A percentile compares a stretch with the other conserved stretches of the same genome.
Conservation (phyloP, 768 basidiomycete species). For the Calocybe indica region DNA sequence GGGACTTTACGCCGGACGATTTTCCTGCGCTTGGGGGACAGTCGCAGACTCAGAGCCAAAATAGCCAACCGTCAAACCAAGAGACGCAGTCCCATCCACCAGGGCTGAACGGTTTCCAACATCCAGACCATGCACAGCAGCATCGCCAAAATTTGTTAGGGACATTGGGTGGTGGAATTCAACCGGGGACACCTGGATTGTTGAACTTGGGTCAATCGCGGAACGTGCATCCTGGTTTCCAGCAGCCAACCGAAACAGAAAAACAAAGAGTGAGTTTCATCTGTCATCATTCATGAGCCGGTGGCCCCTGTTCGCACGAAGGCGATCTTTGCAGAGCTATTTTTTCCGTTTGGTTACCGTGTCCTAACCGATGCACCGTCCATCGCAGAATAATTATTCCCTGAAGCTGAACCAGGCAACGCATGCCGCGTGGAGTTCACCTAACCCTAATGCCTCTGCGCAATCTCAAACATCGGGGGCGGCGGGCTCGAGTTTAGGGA, state of each 20-base stretch:
- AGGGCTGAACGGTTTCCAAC: constrained; percentile 67
- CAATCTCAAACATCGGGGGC: constrained; percentile 19
- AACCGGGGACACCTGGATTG: constrained; percentile 58
- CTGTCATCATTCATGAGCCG: constrained; percentile 8
- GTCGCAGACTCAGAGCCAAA: constrained; percentile 30
- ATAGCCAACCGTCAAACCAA: constrained; percentile 26
- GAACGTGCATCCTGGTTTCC: constrained; percentile 46
- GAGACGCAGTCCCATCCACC: constrained; percentile 59
- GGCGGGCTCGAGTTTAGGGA: constrained; percentile 10
- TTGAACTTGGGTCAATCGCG: constrained; percentile 49
- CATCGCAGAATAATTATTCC: constrained; percentile 47
- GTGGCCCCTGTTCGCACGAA: constrained; percentile 1
- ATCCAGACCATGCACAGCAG: constrained; percentile 36
- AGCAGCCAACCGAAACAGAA: constrained; percentile 58
- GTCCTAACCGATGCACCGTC: constrained; percentile 7
- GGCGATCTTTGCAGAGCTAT: constrained; percentile 6
- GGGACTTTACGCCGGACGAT: constrained; percentile 83
- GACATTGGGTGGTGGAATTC: constrained; percentile 33
- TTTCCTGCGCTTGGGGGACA: constrained; percentile 83
- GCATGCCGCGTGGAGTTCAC: constrained; percentile 61
- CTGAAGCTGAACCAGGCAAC: constrained; percentile 60
- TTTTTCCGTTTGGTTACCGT: constrained; percentile 5
- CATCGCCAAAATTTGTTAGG: constrained; percentile 57
- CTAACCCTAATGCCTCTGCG: constrained; percentile 40
- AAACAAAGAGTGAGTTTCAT: constrained; percentile 56